phyloP scores from a whole-genome alignment of 768 basidiomycete genomes.

The Nidularia sp. region DNA sequence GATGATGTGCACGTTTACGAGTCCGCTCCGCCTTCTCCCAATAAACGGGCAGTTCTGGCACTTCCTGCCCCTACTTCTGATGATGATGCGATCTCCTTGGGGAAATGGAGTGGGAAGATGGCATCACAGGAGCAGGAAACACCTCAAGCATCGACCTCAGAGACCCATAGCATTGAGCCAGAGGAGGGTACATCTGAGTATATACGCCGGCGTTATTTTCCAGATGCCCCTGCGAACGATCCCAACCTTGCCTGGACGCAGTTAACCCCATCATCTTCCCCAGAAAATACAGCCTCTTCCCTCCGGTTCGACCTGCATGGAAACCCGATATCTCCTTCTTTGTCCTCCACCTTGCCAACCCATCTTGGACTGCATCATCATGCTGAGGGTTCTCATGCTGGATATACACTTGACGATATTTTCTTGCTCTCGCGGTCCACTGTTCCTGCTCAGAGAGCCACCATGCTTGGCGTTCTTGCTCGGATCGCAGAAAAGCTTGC shows the following conservation, averaged over 20 bases:
- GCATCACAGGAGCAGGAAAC: neutral
- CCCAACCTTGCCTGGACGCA: slow-evolving; percentile 81
- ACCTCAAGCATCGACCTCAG: neutral
- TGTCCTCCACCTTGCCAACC: slow-evolving; percentile 63
- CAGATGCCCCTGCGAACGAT: slow-evolving; percentile 60
- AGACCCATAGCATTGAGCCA: slow-evolving; percentile 17
- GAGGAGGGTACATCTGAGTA: slow-evolving; percentile 79
- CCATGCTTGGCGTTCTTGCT: slow-evolving; percentile 72
- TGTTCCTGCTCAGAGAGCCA: slow-evolving; percentile 77
- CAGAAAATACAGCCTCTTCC: slow-evolving; percentile 26
- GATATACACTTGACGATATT: slow-evolving; percentile 86
- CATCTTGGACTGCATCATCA: slow-evolving; percentile 92
- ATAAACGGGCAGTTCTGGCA: slow-evolving; percentile 47
- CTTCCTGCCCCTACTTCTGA: slow-evolving; percentile 45
- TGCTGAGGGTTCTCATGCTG: slow-evolving; percentile 72
- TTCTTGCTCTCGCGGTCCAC: slow-evolving; percentile 77
- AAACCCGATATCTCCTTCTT: slow-evolving; percentile 50
- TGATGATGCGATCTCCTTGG: slow-evolving; percentile 35
- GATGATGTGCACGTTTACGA: slow-evolving; percentile 82
- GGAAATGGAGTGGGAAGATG: slow-evolving; percentile 27
- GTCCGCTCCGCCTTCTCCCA: slow-evolving; percentile 74
- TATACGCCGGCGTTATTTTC: slow-evolving; percentile 83
- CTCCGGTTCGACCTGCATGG: slow-evolving; percentile 81
- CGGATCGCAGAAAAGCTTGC: slow-evolving; percentile 43
- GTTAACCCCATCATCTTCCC: slow-evolving; percentile 17